phyloP scores from a whole-genome alignment of 2,329 filamentous ascomycete species.

The Curvularia hawaiiensis region DNA sequence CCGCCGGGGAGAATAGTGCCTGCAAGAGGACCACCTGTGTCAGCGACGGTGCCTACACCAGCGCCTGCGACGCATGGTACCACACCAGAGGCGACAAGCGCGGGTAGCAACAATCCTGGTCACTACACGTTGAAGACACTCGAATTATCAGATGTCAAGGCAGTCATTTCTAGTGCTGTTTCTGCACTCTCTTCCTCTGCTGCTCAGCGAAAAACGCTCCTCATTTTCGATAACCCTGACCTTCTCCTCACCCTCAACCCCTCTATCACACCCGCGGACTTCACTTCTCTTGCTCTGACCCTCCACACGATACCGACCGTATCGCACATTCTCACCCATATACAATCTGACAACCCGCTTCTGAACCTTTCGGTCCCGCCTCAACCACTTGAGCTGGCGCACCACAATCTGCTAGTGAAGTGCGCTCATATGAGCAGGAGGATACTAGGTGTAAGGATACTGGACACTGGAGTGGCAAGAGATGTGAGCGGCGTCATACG shows the following conservation, averaged over 20 bases:
- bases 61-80: background rate
- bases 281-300: slow-evolving; percentile 35
- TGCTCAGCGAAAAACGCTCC: slow-evolving; percentile 38
- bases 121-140: slow-evolving; percentile 35
- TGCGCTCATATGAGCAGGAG: slow-evolving; percentile 76
- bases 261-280: slow-evolving; percentile 22
- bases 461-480: slow-evolving; percentile 87
- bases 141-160: slow-evolving; percentile 31
- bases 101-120: slow-evolving; percentile 9
- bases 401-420: slow-evolving; percentile 65
- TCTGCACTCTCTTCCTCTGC: slow-evolving; percentile 21
- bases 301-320: slow-evolving; percentile 57
- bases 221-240: slow-evolving; percentile 54
- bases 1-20: slow-evolving; percentile 26
- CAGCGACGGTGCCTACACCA: slow-evolving; percentile 1
- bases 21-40: slow-evolving; percentile 18
- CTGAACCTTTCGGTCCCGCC: slow-evolving; percentile 58
- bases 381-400: slow-evolving; percentile 43
- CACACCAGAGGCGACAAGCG: slow-evolving; percentile 1
- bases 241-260: slow-evolving; percentile 48
- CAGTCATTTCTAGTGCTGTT: slow-evolving; percentile 35
- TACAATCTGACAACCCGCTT: slow-evolving; percentile 74
- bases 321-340: slow-evolving; percentile 69
- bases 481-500: slow-evolving; percentile 90
- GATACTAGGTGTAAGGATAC: slow-evolving; percentile 71